phyloP scores from a whole-genome alignment of 1,284 basidiomycete species.

The Blastosporella zonata region DNA sequence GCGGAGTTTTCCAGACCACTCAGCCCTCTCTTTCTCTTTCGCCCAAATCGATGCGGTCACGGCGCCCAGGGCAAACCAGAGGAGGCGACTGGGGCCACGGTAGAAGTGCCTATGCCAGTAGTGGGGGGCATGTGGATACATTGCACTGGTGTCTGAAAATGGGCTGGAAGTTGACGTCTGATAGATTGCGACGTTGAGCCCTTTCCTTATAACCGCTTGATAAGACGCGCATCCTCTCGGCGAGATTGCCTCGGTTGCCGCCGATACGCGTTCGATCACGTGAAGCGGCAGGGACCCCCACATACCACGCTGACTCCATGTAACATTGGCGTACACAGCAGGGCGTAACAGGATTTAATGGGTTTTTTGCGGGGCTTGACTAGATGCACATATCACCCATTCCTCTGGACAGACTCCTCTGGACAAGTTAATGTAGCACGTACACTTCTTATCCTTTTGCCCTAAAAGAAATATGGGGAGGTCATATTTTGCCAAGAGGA shows the following conservation, averaged over 20 bases:
- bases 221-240: slow-evolving; percentile 19
- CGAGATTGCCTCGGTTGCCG: slow-evolving; percentile 11
- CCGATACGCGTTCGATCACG: slow-evolving; percentile 10
- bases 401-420: too few species aligned
- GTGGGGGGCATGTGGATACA: slow-evolving; percentile 33
- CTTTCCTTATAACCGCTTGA: slow-evolving; percentile 8
- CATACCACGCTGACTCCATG: not conserved
- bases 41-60: slow-evolving; percentile 48
- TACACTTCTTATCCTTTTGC: too few species aligned
- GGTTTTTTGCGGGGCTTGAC: too few species aligned
- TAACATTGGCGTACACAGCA: too few species aligned
- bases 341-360: too few species aligned
- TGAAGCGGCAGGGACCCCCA: not conserved
- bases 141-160: slow-evolving; percentile 20
- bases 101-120: slow-evolving; percentile 28
- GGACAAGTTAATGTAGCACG: too few species aligned
- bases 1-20: slow-evolving; percentile 24
- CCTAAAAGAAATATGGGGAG: too few species aligned
- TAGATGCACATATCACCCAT: too few species aligned
- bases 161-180: not conserved
- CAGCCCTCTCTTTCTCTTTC: slow-evolving; percentile 29
- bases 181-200: not conserved
- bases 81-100: slow-evolving; percentile 48
- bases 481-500: too few species aligned
- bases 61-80: slow-evolving; percentile 69